These are phyloP conservation scores for Suillus occidentalis DNA, from an alignment of 768 basidiomycete species.

Conservation along the genomic window DNA sequence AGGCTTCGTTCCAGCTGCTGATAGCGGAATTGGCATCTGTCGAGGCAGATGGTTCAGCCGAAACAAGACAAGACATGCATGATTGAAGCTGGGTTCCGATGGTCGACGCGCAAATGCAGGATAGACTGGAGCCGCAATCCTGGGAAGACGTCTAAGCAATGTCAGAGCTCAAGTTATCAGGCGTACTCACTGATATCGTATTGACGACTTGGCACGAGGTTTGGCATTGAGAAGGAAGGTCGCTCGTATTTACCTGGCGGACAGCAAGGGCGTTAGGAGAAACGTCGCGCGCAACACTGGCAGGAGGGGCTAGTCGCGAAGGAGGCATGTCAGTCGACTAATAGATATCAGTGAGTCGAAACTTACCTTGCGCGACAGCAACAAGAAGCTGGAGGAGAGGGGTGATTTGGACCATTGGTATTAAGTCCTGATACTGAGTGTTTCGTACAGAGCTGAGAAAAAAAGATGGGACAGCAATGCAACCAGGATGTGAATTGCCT, in stretches of 20 bases:
- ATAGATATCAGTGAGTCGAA: neutral
- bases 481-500: neutral
- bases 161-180: too few relatives aligned
- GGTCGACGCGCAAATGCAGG: slow-evolving; percentile 15
- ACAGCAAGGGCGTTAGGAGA: slow-evolving; percentile 15
- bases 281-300: neutral
- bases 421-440: neutral
- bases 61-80: slow-evolving; percentile 24
- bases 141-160: neutral
- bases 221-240: slow-evolving; percentile 22
- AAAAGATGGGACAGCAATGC: neutral
- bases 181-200: slow-evolving; percentile 18
- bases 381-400: slow-evolving; percentile 17
- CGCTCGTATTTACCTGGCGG: slow-evolving; percentile 18
- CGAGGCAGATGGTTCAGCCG: neutral
- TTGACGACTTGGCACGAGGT: slow-evolving; percentile 20
- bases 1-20: slow-evolving; percentile 17
- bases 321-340: neutral
- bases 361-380: slow-evolving; percentile 17
- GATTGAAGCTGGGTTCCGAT: slow-evolving; percentile 15
- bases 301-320: neutral
- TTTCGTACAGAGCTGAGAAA: neutral
- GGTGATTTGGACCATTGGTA: slow-evolving; percentile 23
- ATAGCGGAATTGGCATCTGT: slow-evolving; percentile 13
- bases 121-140: slow-evolving; percentile 10